Evolutionary conservation across 1,284 basidiomycete species (phyloP).

Genomic region (Marasmius tenuissimus): DNA sequence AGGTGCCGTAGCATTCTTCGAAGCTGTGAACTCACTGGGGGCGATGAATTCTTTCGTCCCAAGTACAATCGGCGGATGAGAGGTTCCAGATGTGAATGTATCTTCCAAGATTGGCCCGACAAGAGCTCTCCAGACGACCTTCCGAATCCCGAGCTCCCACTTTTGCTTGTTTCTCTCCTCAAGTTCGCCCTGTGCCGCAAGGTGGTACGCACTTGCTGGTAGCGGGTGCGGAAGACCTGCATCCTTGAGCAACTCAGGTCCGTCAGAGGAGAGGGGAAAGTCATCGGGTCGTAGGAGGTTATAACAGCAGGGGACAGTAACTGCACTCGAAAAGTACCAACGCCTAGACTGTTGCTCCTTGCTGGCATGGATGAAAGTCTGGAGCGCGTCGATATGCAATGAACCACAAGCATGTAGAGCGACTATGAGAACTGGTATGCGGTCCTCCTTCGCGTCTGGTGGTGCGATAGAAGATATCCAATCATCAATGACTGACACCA

Average conservation of each 20-base stretch:
- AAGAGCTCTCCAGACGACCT: slow-evolving; percentile 67
- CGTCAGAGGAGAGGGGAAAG: slow-evolving; percentile 10
- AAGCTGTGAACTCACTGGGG: background rate
- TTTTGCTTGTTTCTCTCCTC: slow-evolving; percentile 36
- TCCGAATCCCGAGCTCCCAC: slow-evolving; percentile 51
- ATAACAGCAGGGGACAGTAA: slow-evolving; percentile 54
- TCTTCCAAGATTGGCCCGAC: slow-evolving; percentile 26
- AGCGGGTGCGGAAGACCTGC: slow-evolving; percentile 19
- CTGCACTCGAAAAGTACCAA: slow-evolving; percentile 40
- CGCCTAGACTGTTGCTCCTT: background rate
- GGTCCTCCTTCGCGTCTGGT: slow-evolving; percentile 12
- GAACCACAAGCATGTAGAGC: slow-evolving; percentile 63
- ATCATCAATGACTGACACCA: slow-evolving; percentile 39
- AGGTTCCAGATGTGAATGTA: slow-evolving; percentile 6
- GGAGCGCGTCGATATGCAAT: slow-evolving; percentile 45
- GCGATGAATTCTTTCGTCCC: background rate
- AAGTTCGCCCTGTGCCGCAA: slow-evolving; percentile 52
- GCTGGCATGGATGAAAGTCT: slow-evolving; percentile 30
- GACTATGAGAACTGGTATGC: slow-evolving; percentile 55
- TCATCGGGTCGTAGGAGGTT: slow-evolving; percentile 42
- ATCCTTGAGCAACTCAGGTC: background rate
- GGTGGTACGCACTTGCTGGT: slow-evolving; percentile 48
- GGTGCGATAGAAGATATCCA: slow-evolving; percentile 31
- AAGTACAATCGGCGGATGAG: background rate
- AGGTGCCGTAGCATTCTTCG: background rate